A percentile compares a stretch with the other conserved stretches of the same genome.
These are phyloP conservation scores for Lepidium africanum DNA, from an alignment of 345 rosid species.

Conservation along the genomic window DNA sequence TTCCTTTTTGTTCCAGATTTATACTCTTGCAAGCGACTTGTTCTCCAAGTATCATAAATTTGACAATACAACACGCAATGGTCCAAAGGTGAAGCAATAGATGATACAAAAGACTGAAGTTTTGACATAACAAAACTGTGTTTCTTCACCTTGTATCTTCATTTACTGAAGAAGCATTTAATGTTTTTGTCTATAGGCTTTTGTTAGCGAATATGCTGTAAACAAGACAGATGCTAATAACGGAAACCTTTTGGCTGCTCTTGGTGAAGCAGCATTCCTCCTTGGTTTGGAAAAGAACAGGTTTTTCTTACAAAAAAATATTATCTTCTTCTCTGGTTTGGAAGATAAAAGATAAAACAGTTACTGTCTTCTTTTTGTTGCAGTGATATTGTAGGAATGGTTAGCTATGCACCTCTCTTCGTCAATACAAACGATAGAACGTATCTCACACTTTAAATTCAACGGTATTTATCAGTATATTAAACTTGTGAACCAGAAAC, in stretches of 20 bases:
- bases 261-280: conserved; percentile 86
- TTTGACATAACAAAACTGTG: neutral
- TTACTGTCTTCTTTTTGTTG: conserved; percentile 8
- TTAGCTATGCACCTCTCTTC: conserved; percentile 93
- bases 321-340: neutral
- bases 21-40: conserved; percentile 52
- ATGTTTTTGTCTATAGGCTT: conserved; percentile 41
- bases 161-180: neutral
- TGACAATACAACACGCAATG: conserved; percentile 50
- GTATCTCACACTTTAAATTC: conserved; percentile 25
- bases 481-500: neutral
- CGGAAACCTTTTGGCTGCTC: conserved; percentile 82
- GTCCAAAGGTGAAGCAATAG: conserved; percentile 60
- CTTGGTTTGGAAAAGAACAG: conserved; percentile 92
- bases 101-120: neutral
- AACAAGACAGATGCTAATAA: conserved; percentile 56
- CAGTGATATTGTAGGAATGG: conserved; percentile 87
- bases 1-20: conserved; percentile 35
- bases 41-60: conserved; percentile 51
- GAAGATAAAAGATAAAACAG: neutral
- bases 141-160: neutral
- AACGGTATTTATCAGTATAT: neutral
- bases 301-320: conserved; percentile 15
- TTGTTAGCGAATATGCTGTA: conserved; percentile 92
- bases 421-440: conserved; percentile 60